phyloP scores from a whole-genome alignment of 345 rosid genomes.

The Gossypium anomalum region DNA sequence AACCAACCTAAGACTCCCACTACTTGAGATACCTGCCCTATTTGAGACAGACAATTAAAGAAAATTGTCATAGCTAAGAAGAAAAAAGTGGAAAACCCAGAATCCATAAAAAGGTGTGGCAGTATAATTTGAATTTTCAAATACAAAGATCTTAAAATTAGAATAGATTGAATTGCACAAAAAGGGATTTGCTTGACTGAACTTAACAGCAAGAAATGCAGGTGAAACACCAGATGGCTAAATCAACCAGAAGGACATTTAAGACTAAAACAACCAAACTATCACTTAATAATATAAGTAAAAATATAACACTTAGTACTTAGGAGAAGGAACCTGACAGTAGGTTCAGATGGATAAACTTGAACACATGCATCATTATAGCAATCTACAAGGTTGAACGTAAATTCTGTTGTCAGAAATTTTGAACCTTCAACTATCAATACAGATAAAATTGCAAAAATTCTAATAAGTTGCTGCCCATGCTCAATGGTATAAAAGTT shows the following conservation, averaged over 20 bases:
- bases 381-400: not conserved
- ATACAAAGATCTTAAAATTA: not conserved
- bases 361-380: not conserved
- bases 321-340: not conserved
- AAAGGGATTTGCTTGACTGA: not conserved
- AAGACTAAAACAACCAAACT: not conserved
- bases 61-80: not conserved
- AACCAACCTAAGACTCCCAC: not conserved
- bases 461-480: not conserved
- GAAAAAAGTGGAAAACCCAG: not conserved
- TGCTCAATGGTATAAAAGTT: not conserved
- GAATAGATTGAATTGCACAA: not conserved
- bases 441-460: not conserved
- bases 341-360: not conserved
- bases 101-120: not conserved
- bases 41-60: not conserved
- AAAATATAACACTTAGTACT: not conserved
- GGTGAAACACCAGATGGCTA: not conserved
- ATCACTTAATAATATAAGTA: not conserved
- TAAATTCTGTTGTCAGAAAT: not conserved
- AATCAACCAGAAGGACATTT: not conserved
- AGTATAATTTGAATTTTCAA: not conserved
- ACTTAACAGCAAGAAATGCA: not conserved
- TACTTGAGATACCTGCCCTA: not conserved
- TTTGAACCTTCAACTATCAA: constrained; percentile 2